A percentile compares a stretch with the other conserved stretches of the same genome.
These are phyloP conservation scores for Candida saitoana DNA, from an alignment of 805 yeast genomes.

Conservation along the genomic window DNA sequence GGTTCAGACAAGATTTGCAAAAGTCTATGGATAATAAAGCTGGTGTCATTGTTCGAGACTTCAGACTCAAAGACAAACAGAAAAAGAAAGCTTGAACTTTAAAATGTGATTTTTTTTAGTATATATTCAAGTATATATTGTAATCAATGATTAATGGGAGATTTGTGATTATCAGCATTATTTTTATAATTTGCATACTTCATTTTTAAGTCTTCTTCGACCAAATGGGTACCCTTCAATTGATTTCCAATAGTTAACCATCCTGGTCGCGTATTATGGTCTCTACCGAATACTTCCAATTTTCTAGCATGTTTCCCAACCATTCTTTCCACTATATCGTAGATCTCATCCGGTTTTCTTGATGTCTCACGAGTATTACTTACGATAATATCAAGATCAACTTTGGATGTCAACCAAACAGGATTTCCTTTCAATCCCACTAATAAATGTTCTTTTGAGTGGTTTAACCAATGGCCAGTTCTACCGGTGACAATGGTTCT, in stretches of 20 bases:
- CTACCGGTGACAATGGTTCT: constrained; percentile 92
- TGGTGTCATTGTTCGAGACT: constrained; percentile 35
- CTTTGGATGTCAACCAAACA: constrained; percentile 57
- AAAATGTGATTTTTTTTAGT: too few species aligned
- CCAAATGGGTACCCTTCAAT: constrained; percentile 53
- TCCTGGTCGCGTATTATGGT: constrained; percentile 80
- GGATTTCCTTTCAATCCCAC: constrained; percentile 85
- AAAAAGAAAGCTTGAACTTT: too few species aligned
- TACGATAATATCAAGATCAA: constrained; percentile 75
- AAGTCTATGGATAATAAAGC: constrained; percentile 47
- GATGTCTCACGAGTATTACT: constrained; percentile 84
- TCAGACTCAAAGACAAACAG: constrained; percentile 14
- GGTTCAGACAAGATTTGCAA: constrained; percentile 52
- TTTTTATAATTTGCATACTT: constrained; percentile 29
- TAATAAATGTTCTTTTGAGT: constrained; percentile 84
- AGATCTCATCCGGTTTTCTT: constrained; percentile 86
- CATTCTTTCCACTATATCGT: constrained; percentile 78
- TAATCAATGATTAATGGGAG: not conserved
- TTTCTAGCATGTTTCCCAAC: constrained; percentile 77
- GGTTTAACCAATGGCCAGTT: constrained; percentile 96
- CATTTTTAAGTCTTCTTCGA: constrained; percentile 52
- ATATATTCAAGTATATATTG: not conserved
- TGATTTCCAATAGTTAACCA: constrained; percentile 91
- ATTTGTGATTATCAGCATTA: constrained; percentile 1
- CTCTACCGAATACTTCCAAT: constrained; percentile 84